Conservation (phyloP, 345 rosid genomes). For the Viola odorata region DNA sequence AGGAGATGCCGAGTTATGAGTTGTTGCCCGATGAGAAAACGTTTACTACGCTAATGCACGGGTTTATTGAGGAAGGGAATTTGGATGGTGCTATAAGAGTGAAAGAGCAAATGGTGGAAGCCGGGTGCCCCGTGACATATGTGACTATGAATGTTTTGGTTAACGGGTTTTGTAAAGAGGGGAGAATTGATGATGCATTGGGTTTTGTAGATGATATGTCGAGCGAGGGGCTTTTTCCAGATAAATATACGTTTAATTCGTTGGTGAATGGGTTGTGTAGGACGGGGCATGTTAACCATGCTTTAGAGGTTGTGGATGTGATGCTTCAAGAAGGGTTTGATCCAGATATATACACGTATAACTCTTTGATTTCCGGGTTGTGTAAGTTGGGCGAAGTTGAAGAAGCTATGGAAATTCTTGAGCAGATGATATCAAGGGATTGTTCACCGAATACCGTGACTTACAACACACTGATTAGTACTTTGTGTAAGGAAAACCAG, state of each 20-base stretch:
- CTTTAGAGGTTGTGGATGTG: conserved; percentile 70
- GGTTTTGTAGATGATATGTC: conserved; percentile 61
- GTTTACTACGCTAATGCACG: conserved; percentile 82
- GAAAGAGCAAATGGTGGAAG: conserved; percentile 52
- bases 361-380: conserved; percentile 76
- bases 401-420: conserved; percentile 68
- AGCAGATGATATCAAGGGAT: conserved; percentile 75
- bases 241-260: conserved; percentile 72
- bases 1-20: conserved; percentile 70
- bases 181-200: conserved; percentile 64
- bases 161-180: conserved; percentile 76
- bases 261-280: conserved; percentile 80
- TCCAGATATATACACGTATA: conserved; percentile 74
- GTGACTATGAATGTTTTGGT: conserved; percentile 81
- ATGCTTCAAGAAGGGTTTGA: conserved; percentile 87
- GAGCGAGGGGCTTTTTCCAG: conserved; percentile 61
- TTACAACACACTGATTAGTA: conserved; percentile 81
- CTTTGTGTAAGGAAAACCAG: conserved; percentile 76
- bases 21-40: conserved; percentile 77
- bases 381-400: conserved; percentile 74
- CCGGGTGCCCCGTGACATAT: conserved; percentile 45
- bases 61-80: conserved; percentile 75
- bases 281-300: conserved; percentile 73
- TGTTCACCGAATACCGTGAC: conserved; percentile 83
- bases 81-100: conserved; percentile 70